Evolutionary conservation across 2,329 filamentous ascomycete genomes (phyloP).

Genomic region (Alternaria gansuensis): DNA sequence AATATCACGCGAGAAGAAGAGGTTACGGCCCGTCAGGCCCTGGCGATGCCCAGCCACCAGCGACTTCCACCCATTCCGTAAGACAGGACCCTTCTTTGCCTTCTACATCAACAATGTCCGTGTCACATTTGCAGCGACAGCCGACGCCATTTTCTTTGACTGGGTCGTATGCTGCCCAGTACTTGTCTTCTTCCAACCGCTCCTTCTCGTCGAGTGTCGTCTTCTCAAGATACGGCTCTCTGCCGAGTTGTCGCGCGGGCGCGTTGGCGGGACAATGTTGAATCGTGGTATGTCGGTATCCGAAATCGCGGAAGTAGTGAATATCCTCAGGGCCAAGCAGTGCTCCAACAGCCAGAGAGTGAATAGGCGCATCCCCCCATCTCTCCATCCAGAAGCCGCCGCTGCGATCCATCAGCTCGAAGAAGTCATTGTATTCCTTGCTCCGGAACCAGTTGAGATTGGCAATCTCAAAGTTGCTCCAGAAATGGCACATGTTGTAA

Average conservation of each 20-base stretch:
- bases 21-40: conserved; percentile 22
- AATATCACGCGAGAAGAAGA: conserved; percentile 27
- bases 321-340: conserved; percentile 84
- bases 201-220: conserved; percentile 84
- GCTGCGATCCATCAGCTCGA: conserved; percentile 97
- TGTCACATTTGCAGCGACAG: conserved; percentile 95
- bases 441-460: conserved; percentile 94
- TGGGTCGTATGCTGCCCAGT: conserved; percentile 88
- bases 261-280: conserved; percentile 98
- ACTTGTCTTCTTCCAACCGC: conserved; percentile 90
- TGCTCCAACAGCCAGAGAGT: conserved; percentile 92
- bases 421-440: conserved; percentile 97
- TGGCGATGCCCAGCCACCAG: conserved; percentile 84
- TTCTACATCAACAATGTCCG: conserved; percentile 96
- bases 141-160: conserved; percentile 96
- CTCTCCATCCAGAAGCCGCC: conserved; percentile 99
- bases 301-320: conserved; percentile 99
- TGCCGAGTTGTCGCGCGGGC: conserved; percentile 82
- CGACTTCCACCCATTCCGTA: conserved; percentile 95
- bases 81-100: conserved; percentile 96
- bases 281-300: conserved; percentile 97
- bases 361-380: conserved; percentile 98
- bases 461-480: conserved; percentile 99
- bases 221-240: conserved; percentile 80
- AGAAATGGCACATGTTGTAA: conserved; percentile 99